Evolutionary conservation across 2,329 filamentous ascomycete species (phyloP).

Genomic region (Zarea fungicola): DNA sequence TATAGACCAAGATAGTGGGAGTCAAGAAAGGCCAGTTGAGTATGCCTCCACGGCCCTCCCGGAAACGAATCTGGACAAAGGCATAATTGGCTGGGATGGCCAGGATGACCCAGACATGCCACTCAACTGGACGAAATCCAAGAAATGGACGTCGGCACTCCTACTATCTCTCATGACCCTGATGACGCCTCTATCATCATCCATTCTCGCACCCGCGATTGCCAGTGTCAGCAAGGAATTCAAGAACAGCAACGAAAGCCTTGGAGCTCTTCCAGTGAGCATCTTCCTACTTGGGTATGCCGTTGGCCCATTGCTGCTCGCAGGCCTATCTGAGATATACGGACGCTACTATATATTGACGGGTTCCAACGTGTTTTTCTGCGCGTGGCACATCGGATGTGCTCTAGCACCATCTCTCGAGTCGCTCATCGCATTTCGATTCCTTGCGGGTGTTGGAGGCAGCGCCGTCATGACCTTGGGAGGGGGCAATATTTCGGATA

Average conservation of each 20-base stretch:
- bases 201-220: slow-evolving; percentile 44
- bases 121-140: slow-evolving; percentile 54
- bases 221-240: slow-evolving; percentile 30
- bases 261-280: slow-evolving; percentile 35
- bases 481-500: slow-evolving; percentile 58
- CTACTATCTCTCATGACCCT: slow-evolving; percentile 42
- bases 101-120: slow-evolving; percentile 55
- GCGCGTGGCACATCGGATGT: slow-evolving; percentile 40
- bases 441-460: slow-evolving; percentile 55
- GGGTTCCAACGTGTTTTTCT: slow-evolving; percentile 40
- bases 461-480: slow-evolving; percentile 59
- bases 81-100: slow-evolving; percentile 55
- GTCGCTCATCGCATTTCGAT: slow-evolving; percentile 55
- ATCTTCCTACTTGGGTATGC: slow-evolving; percentile 42
- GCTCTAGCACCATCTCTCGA: slow-evolving; percentile 52
- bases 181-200: slow-evolving; percentile 15
- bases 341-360: slow-evolving; percentile 38
- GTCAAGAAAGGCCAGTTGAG: background rate
- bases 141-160: slow-evolving; percentile 36
- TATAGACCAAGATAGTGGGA: background rate
- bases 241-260: slow-evolving; percentile 26
- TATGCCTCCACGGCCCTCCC: background rate
- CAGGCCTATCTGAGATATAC: slow-evolving; percentile 55
- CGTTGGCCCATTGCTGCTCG: slow-evolving; percentile 57
- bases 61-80: background rate